Evolutionary conservation across 2,329 filamentous ascomycete genomes (phyloP).

Genomic region (Zasmidium cellare): DNA sequence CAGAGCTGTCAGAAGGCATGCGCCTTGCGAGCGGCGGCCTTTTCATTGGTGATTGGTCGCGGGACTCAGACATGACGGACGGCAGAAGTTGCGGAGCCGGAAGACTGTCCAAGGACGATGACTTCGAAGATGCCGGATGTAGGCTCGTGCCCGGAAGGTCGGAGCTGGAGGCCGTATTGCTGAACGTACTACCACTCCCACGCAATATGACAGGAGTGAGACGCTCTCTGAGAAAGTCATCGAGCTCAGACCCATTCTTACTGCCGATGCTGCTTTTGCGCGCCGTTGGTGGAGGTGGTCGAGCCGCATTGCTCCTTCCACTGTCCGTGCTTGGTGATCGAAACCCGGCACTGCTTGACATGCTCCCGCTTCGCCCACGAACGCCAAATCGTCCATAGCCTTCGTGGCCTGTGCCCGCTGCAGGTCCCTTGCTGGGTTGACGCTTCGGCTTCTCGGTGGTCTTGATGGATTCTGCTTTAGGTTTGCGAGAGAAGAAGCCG

Average conservation of each 20-base stretch:
- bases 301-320: conserved; percentile 37
- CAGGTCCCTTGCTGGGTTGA: conserved; percentile 70
- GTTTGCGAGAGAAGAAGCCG: conserved; percentile 73
- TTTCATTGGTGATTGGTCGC: conserved; percentile 13
- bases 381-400: conserved; percentile 70
- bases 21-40: conserved; percentile 15
- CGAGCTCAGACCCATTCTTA: conserved; percentile 44
- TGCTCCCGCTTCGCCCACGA: conserved; percentile 65
- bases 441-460: conserved; percentile 59
- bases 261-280: conserved; percentile 46
- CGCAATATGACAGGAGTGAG: conserved; percentile 47
- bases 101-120: conserved; percentile 23
- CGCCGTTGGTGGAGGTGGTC: conserved; percentile 29
- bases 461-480: conserved; percentile 60
- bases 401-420: conserved; percentile 92
- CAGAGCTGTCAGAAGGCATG: conserved; percentile 25
- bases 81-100: conserved; percentile 29
- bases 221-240: conserved; percentile 48
- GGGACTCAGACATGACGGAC: conserved; percentile 26
- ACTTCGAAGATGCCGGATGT: conserved; percentile 19
- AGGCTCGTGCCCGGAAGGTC: conserved; percentile 11
- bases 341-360: conserved; percentile 49
- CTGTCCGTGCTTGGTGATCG: conserved; percentile 48
- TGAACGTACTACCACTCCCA: conserved; percentile 43
- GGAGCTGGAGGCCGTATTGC: conserved; percentile 19